Conservation (phyloP, 139 green algal species). For the Mesotaenium endlicherianum region DNA sequence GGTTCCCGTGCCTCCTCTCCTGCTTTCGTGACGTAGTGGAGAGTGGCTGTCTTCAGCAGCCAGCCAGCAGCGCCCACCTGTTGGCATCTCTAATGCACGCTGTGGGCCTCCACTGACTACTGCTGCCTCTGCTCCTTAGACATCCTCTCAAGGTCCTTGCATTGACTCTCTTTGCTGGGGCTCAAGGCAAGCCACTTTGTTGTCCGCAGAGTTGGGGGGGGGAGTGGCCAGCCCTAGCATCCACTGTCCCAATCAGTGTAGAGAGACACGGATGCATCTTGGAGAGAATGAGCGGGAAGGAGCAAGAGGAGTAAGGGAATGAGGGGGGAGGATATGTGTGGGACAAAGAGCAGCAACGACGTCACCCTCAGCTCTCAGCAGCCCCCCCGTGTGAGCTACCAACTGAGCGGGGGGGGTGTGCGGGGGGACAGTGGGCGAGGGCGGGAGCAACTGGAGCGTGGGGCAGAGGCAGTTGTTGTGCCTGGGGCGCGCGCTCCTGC, state of each 20-base stretch:
- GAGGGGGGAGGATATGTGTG: background rate
- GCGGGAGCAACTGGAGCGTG: slow-evolving; percentile 78
- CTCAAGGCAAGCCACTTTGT: too few relatives aligned
- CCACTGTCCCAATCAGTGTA: background rate
- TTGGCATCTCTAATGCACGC: background rate
- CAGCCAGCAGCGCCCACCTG: background rate
- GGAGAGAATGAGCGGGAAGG: background rate
- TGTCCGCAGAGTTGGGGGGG: too few relatives aligned
- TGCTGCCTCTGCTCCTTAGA: too few relatives aligned
- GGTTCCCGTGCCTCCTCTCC: background rate
- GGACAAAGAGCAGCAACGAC: background rate
- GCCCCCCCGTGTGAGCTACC: too few relatives aligned
- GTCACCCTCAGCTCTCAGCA: too few relatives aligned
- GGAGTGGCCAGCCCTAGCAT: too few relatives aligned
- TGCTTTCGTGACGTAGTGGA: background rate
- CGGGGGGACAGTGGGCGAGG: slow-evolving; percentile 68
- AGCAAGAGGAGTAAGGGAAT: background rate
- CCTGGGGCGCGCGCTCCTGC: slow-evolving; percentile 83
- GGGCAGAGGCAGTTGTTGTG: slow-evolving; percentile 92
- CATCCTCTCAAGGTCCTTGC: too few relatives aligned
- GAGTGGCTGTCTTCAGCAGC: background rate
- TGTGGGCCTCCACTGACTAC: background rate
- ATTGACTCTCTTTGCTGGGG: too few relatives aligned
- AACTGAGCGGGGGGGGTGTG: too few relatives aligned
- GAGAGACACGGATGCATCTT: background rate